Percentiles rank a stretch among this genome's conserved stretches.
These are phyloP conservation scores for Leptographium lundbergii DNA, from an alignment of 2,329 filamentous ascomycete genomes.

Conservation along the genomic window DNA sequence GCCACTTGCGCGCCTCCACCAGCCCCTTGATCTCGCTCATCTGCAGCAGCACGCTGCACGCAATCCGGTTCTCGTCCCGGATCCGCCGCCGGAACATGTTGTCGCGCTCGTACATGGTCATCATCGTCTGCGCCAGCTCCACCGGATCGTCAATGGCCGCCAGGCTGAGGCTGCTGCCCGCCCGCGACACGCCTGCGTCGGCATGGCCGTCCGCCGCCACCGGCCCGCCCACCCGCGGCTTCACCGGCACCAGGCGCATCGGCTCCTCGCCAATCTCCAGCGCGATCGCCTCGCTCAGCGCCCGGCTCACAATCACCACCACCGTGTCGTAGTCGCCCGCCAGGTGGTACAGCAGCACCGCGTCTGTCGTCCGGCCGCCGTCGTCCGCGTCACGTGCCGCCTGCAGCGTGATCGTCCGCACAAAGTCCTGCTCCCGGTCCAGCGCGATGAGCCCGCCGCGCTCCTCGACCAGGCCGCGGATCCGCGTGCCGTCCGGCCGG, in stretches of 20 bases:
- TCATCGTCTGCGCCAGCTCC: conserved; percentile 47
- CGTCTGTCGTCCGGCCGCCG: conserved; percentile 84
- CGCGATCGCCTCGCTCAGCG: conserved; percentile 78
- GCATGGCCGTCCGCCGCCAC: conserved; percentile 30
- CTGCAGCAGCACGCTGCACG: conserved; percentile 43
- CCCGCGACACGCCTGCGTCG: conserved; percentile 35
- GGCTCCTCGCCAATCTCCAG: conserved; percentile 75
- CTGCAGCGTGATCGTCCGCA: conserved; percentile 84
- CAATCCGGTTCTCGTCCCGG: conserved; percentile 41
- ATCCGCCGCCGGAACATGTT: conserved; percentile 48
- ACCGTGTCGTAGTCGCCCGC: conserved; percentile 93
- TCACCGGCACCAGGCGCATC: conserved; percentile 66
- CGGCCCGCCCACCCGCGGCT: conserved; percentile 47
- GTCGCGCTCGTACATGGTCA: conserved; percentile 49
- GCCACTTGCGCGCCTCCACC: conserved; percentile 42
- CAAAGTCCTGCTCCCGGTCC: conserved; percentile 67
- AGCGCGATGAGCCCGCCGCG: conserved; percentile 72
- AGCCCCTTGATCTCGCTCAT: conserved; percentile 49
- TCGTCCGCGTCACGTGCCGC: conserved; percentile 89
- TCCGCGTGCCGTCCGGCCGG: conserved; percentile 68
- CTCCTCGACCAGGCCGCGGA: conserved; percentile 77
- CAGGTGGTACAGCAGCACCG: conserved; percentile 86
- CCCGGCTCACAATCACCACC: conserved; percentile 77
- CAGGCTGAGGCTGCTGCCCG: conserved; percentile 47
- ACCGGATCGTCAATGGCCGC: conserved; percentile 48